Evolutionary conservation across 768 basidiomycete genomes (phyloP).

Genomic region (Tulasnella sp.): DNA sequence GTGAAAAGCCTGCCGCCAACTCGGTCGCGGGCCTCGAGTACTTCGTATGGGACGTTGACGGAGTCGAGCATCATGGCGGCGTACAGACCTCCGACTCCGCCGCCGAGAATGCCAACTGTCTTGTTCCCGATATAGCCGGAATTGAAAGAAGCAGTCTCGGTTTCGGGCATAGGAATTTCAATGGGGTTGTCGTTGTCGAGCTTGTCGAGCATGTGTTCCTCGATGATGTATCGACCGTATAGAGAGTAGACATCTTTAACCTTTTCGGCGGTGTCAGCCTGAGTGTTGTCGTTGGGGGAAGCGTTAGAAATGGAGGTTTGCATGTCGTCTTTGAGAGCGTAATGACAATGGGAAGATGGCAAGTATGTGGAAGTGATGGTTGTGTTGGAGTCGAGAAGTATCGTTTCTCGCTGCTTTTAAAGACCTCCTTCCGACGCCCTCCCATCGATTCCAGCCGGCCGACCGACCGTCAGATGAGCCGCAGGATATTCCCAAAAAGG

Average conservation of each 20-base stretch:
- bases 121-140: conserved; percentile 23
- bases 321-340: neutral
- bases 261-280: neutral
- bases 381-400: neutral
- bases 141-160: neutral
- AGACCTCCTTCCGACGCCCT: neutral
- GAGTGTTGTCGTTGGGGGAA: neutral
- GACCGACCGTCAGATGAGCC: too few relatives aligned
- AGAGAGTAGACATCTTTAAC: neutral
- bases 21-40: conserved; percentile 38
- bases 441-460: neutral
- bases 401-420: neutral
- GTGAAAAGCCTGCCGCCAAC: conserved; percentile 42
- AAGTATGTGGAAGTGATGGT: neutral
- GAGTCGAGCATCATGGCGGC: conserved; percentile 41
- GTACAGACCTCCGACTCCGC: conserved; percentile 36
- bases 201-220: neutral
- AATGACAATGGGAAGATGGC: neutral
- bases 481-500: neutral
- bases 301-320: neutral
- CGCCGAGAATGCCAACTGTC: conserved; percentile 36
- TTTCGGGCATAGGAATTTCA: neutral
- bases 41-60: conserved; percentile 38
- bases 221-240: neutral
- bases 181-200: neutral